Percentiles rank a stretch among this genome's conserved stretches.
Conservation (phyloP, 73 alveolate species). For the Paramecium sonneborni region DNA sequence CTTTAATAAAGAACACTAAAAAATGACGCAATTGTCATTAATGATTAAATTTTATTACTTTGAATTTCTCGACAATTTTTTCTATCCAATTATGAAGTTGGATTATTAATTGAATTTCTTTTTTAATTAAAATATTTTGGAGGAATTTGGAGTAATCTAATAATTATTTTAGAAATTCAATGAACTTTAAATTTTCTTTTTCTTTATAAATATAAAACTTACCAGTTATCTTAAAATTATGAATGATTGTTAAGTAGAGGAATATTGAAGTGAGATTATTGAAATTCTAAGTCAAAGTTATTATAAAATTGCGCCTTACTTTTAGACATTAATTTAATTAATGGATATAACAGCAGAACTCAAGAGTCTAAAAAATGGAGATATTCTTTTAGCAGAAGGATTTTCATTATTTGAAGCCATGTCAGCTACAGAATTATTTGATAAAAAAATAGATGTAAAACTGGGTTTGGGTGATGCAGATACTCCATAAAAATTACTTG, state of each 20-base stretch:
- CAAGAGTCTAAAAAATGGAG: not conserved
- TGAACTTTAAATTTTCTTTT: not conserved
- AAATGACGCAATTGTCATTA: too few relatives aligned
- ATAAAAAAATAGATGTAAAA: conserved; percentile 39
- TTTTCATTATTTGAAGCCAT: conserved; percentile 36
- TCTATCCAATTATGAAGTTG: not conserved
- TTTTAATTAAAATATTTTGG: not conserved
- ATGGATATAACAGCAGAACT: conserved; percentile 48
- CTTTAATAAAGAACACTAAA: too few relatives aligned
- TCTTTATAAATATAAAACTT: not conserved
- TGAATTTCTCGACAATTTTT: too few relatives aligned
- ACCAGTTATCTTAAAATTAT: not conserved
- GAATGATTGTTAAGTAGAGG: not conserved
- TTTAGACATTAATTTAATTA: conserved; percentile 34
- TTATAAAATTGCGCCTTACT: not conserved
- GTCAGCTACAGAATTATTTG: conserved; percentile 46
- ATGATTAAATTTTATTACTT: too few relatives aligned
- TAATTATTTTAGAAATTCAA: not conserved
- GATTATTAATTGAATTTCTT: not conserved
- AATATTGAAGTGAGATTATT: not conserved
- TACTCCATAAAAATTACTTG: not conserved
- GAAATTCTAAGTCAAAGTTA: not conserved
- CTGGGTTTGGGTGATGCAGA: conserved; percentile 48
- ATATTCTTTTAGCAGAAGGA: conserved; percentile 29
- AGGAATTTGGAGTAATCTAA: not conserved